Evolutionary conservation across 2,329 filamentous ascomycete genomes (phyloP).

Genomic region (Mariannaea elegans): DNA sequence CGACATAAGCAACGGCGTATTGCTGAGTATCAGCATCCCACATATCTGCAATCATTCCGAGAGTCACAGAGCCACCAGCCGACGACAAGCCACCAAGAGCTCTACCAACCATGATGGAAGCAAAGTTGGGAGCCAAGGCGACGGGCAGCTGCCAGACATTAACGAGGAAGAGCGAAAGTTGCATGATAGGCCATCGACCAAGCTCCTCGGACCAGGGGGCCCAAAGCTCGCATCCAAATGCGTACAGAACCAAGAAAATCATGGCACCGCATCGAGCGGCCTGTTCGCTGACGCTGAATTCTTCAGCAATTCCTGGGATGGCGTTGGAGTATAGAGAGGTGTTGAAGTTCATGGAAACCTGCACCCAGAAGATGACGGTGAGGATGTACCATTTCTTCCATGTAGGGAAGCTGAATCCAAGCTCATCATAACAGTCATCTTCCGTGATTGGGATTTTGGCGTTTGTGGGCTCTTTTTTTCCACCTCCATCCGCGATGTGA

Average conservation of each 20-base stretch:
- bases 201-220: conserved; percentile 88
- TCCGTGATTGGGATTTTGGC: conserved; percentile 59
- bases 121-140: conserved; percentile 77
- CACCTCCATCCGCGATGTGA: conserved; percentile 46
- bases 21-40: conserved; percentile 77
- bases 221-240: conserved; percentile 89
- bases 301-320: conserved; percentile 68
- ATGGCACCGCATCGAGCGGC: conserved; percentile 77
- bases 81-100: conserved; percentile 75
- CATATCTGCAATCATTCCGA: conserved; percentile 80
- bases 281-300: conserved; percentile 75
- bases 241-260: conserved; percentile 82
- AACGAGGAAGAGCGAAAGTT: conserved; percentile 76
- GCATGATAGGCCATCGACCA: conserved; percentile 79
- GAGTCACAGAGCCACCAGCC: conserved; percentile 76
- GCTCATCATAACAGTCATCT: conserved; percentile 70
- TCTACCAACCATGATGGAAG: conserved; percentile 73
- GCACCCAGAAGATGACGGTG: conserved; percentile 76
- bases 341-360: conserved; percentile 83
- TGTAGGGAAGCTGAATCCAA: conserved; percentile 68
- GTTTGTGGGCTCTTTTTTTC: conserved; percentile 48
- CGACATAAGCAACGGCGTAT: conserved; percentile 78
- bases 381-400: conserved; percentile 79
- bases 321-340: conserved; percentile 78
- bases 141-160: conserved; percentile 81